Base-by-base conservation (phyloP, 2,329 filamentous ascomycete genomes). In the Botrytis deweyae region DNA sequence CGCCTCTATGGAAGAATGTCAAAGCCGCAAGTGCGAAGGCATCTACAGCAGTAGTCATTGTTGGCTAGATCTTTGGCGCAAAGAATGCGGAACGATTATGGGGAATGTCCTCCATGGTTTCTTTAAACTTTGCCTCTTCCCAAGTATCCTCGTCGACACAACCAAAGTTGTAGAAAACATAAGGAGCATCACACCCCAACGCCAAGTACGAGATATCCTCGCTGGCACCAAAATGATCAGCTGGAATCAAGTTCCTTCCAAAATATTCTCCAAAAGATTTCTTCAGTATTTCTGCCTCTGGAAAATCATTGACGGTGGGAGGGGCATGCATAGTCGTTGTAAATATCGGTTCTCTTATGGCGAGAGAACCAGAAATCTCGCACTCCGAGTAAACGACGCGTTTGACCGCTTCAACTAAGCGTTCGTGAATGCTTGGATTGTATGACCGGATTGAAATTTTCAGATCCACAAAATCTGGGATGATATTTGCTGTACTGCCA, bases 21-120 rank as follows among this genome's bases (percentile, higher is more conserved):
- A 89, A 82, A 12, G 86, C 86, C 44, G 83, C 85, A 55, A 87
- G 80, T 66, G 84, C 84, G 78, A 88, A 81, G 1, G 86, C 86
- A 81, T 88, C 86, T 2, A 86, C 81, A 0, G 86, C 89, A 10
- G 82, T 82, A 75, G 75, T 84, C 82, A 91, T 80, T 0, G 89
- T 91, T 14, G 88, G 88, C 79, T 87, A 84, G 33, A 91, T 84
- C 0, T 85, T 85, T 10, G 89, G 89, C 42, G 86, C 87, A 81
- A 91, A 91, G 70, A 85, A 83, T 0, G 87, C 84, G 74, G 85
- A 88, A 78, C 91, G 89, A 76, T 91, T 91, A 0, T 86, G 85
- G 0, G 89, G 86, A 44, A 67, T 67, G 14, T 46, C 29, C 29
- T n/a, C 42, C 22, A 49, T 46, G 29, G 49, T 49, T 22, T 36